Conservation (phyloP, 2,329 filamentous ascomycete genomes). For the Ophiostoma novo-ulmi region DNA sequence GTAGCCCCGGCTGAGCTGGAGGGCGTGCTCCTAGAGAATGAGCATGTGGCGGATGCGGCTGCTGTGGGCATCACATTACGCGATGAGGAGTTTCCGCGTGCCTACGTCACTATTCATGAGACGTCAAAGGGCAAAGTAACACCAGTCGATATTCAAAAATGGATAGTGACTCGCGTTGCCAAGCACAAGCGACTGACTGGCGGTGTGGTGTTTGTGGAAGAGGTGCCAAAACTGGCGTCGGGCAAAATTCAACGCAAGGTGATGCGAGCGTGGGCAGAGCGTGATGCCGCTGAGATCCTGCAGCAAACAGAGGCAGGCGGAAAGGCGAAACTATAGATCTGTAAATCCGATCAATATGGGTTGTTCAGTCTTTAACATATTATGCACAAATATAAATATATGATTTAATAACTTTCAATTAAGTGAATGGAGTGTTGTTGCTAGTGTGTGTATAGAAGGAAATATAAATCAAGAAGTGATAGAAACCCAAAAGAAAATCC, state of each 20-base stretch:
- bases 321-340: neutral
- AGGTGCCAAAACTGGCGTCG: constrained; percentile 52
- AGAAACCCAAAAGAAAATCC: neutral
- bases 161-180: constrained; percentile 42
- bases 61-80: neutral
- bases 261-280: constrained; percentile 36
- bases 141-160: constrained; percentile 48
- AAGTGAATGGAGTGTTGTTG: neutral
- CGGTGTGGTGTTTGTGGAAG: constrained; percentile 50
- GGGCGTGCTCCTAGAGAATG: constrained; percentile 42
- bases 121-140: constrained; percentile 41
- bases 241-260: constrained; percentile 55
- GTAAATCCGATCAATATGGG: neutral
- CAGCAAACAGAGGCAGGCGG: neutral
- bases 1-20: constrained; percentile 54
- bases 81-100: neutral
- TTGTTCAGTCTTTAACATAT: neutral
- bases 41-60: constrained; percentile 54
- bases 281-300: neutral
- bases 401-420: neutral
- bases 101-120: neutral
- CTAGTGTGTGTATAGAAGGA: neutral
- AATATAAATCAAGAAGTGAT: neutral
- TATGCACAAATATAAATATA: neutral
- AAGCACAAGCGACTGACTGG: constrained; percentile 50